Evolutionary conservation across 441 rosid species (phyloP), one percentile per base, ranked within the genome.

Genomic region (Eruca vesicaria): DNA sequence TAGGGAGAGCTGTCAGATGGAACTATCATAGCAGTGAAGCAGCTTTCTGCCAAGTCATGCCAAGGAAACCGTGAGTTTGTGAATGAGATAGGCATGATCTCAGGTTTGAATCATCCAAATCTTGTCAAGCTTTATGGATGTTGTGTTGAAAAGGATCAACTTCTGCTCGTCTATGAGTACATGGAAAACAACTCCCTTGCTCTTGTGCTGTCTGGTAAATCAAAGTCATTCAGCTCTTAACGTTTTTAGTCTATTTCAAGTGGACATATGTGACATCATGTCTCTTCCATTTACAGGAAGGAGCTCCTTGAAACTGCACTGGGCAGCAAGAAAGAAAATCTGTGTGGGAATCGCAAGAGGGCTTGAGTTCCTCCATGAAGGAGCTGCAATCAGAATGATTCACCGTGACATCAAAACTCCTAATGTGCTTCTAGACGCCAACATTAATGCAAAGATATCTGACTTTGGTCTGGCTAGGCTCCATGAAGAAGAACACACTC

Each of bases 21-120:
- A 15, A 83, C 86, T 0, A 58, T 68, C n/a, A 80, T 92, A 59
- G 96, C 94, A 12, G 96, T 90, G 20, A 92, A 92, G 82, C 84
- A 86, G 72, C 88, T 90, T 2, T 92, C 96, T 36, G 82, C 97
- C 6, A 90, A 82, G 74, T 92, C 97, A 23, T 75, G 74, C 74
- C 97, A 92, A 78, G 96, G 94, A 64, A 87, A 83, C 69, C 86
- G 86, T 0, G 96, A 92, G 66, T 92, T 92, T 74, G 67, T 90
- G 23, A 92, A 85, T 62, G 97, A 90, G 75, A 86, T 90, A 15
- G 93, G 93, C 33, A 88, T 89, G 89, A 89, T 89, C 55, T 86
- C 94, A 14, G 82, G 88, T 74, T 84, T 87, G 20, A 83, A 86
- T 45, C 94, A 86, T 77, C 87, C 83, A 71, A 89, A 89, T 73